Evolutionary conservation across 306 rosid genomes (phyloP), one percentile per base, ranked within the genome.

Genomic region (Gleditsia sinensis): DNA sequence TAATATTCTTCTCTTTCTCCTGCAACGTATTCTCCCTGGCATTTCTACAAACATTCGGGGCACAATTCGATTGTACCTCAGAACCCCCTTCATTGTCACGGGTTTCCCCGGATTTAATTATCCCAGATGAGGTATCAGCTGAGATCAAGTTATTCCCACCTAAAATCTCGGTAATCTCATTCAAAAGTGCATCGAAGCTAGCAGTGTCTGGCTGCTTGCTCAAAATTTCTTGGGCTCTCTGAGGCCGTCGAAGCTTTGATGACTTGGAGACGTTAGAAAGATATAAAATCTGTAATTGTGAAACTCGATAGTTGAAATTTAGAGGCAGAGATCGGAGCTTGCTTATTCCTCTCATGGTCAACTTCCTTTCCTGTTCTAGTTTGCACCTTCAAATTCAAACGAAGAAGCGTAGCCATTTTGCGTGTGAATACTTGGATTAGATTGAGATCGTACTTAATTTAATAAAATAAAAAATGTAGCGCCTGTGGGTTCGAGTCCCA

Each of bases 81-180:
- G 27, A 53, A 53, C 8, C 84, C 1, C 19, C 57, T 2, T 59
- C 62, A 20, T 3, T 5, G 0, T 7, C 40, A 5, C 11, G 53
- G 50, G 40, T 46, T 59, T 83, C 81, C 3, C 45, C 1, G 3
- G 79, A 63, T 67, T 82, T 71, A 25, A 75, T 58, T 79, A 72
- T 63, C 75, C 83, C 88, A 85, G 81, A 80, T 37, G 80, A 37
- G 20, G 48, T 59, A 45, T 40, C 55, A 34, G 83, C 89, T 0
- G 19, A 58, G 53, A 56, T 65, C 14, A 72, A 69, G 28, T 62
- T 56, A n/a, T 81, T 83, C 8, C 87, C 75, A 14, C 94, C 91
- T 76, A 94, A 80, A 87, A 88, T 89, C 50, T 86, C 82, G 6
- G 91, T 81, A 3, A 94, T 91, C 75, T 94, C 94, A 5, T 67